Evolutionary conservation across 2,329 filamentous ascomycete species (phyloP), one percentile per base, ranked within the genome.

Genomic region (Colletotrichum aenigma): DNA sequence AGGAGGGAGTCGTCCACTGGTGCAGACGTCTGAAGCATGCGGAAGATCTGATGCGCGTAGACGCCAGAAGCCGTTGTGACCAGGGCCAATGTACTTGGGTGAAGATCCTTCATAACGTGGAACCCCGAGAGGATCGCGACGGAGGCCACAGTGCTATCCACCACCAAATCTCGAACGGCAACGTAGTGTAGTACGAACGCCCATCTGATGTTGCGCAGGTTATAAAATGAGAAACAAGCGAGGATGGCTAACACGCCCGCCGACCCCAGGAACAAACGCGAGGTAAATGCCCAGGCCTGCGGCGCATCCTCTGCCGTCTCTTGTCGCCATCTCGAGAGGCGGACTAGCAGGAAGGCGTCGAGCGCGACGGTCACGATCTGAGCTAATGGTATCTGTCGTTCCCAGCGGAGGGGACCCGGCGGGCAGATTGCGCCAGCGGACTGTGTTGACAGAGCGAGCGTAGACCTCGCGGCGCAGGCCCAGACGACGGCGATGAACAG

Each of bases 401-500:
- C 82, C 65, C 71, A 77, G 55, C 78, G 71, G 13, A 76, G 30
- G 48, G 55, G 38, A 10, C 81, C 80, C 6, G 74, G 38, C 7
- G 82, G 82, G 69, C 82, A 84, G 36, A 84, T 82, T 38, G 79
- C 82, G 38, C 82, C 80, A 2, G 82, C 79, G 1, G 71, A 71
- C 32, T 75, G 78, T 70, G 81, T 80, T 4, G 80, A 78, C 2
- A 81, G 78, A 16, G 77, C 75, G 43, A 81, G 78, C 10, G 81
- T 81, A 7, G 81, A 66, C 15, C 81, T 77, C 55, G 82, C 78
- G 5, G 81, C 81, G n/a, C 81, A 72, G 7, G 80, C 83, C 84
- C 84, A 85, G 7, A 79, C 28, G 7, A 83, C 52, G 18, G 83
- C 79, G 6, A 82, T 69, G 18, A 79, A 4, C 21, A 76, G 52